Evolutionary conservation across 352 stramenopile species (phyloP).

Genomic region (Pythium dissotocum): DNA sequence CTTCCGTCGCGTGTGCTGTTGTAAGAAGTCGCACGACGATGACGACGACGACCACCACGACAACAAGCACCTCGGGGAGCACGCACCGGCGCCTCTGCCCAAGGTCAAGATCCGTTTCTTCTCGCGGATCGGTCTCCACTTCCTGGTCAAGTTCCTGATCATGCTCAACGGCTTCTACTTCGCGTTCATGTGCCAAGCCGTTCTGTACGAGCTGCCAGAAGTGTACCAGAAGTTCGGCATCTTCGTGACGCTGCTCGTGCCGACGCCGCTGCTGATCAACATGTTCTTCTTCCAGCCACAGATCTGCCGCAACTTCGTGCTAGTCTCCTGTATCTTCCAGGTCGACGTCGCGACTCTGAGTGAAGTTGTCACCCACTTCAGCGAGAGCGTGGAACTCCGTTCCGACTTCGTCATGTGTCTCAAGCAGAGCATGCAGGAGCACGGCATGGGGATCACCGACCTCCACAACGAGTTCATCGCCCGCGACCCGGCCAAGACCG

Average conservation of each 20-base stretch:
- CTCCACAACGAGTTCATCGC: conserved; percentile 15
- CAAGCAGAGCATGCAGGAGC: conserved; percentile 17
- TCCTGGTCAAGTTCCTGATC: conserved; percentile 25
- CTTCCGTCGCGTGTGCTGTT: conserved; percentile 13
- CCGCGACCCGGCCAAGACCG: conserved; percentile 4
- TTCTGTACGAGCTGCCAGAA: conserved; percentile 23
- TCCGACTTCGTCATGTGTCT: conserved; percentile 24
- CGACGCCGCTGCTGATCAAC: conserved; percentile 23
- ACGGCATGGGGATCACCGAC: background rate
- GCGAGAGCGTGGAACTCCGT: conserved; percentile 22
- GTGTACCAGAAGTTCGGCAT: conserved; percentile 19
- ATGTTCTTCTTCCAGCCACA: conserved; percentile 27
- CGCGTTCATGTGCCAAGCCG: conserved; percentile 24
- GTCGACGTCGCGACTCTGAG: conserved; percentile 22
- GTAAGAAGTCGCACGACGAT: conserved; percentile 16
- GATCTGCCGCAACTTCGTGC: conserved; percentile 25
- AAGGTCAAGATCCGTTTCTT: conserved; percentile 29
- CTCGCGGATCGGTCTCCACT: conserved; percentile 22
- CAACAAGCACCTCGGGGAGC: background rate
- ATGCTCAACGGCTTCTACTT: conserved; percentile 30
- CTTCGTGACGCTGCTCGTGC: conserved; percentile 4
- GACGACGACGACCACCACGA: conserved; percentile 15
- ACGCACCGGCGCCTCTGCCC: conserved; percentile 5
- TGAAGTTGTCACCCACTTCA: conserved; percentile 27
- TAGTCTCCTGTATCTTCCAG: conserved; percentile 21